A percentile compares a stretch with the other conserved stretches of the same genome.
Evolutionary conservation across 176 grass and related monocot species (phyloP).

Genomic region (Cocos nucifera): DNA sequence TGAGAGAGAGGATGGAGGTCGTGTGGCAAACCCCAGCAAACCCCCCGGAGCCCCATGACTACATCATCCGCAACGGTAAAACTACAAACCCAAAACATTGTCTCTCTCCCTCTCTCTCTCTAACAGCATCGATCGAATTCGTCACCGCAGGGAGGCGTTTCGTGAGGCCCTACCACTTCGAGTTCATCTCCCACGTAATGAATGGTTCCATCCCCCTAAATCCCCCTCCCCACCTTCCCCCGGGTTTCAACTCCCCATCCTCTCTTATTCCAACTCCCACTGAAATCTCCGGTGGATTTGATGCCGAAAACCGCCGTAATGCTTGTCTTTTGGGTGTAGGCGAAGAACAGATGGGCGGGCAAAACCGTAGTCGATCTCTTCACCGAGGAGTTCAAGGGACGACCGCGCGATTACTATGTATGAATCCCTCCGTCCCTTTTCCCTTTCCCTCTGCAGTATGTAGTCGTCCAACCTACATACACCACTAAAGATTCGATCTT

Average conservation of each 20-base stretch:
- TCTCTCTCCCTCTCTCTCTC: not conserved
- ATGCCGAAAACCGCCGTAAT: not conserved
- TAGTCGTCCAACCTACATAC: too few relatives aligned
- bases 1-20: slow-evolving; percentile 27
- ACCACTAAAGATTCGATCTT: too few relatives aligned
- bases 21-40: slow-evolving; percentile 91
- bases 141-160: slow-evolving; percentile 60
- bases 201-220: too few relatives aligned
- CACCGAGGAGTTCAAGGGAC: slow-evolving; percentile 88
- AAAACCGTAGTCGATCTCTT: slow-evolving; percentile 97
- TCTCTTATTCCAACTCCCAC: not conserved
- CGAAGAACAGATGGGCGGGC: slow-evolving; percentile 80
- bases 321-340: slow-evolving; percentile 26
- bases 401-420: slow-evolving; percentile 76
- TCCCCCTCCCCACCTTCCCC: not conserved
- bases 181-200: slow-evolving; percentile 89
- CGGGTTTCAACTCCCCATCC: too few relatives aligned
- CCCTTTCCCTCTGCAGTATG: not conserved
- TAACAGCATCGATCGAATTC: not conserved
- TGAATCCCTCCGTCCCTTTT: not conserved
- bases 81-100: slow-evolving; percentile 9
- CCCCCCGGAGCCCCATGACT: slow-evolving; percentile 56
- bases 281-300: not conserved
- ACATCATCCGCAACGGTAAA: slow-evolving; percentile 67
- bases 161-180: slow-evolving; percentile 90